Conservation (phyloP, 805 yeast species). For the Candida silvatica region DNA sequence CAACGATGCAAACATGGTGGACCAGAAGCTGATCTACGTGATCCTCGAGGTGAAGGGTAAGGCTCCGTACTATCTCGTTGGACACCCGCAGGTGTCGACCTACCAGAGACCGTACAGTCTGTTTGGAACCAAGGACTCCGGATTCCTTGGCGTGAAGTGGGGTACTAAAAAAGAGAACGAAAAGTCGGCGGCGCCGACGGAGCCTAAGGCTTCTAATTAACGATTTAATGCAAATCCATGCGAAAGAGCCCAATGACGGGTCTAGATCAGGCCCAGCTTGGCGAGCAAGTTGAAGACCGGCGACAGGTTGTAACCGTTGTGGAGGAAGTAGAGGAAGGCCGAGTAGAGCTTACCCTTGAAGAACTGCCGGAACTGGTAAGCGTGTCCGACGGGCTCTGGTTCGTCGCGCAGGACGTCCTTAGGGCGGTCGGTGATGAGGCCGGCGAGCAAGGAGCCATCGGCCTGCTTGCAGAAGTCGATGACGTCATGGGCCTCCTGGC, state of each 20-base stretch:
- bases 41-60: constrained; percentile 71
- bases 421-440: constrained; percentile 18
- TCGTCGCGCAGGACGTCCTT: constrained; percentile 3
- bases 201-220: too few species aligned
- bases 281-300: constrained; percentile 10
- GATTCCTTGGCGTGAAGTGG: constrained; percentile 81
- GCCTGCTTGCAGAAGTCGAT: constrained; percentile 6
- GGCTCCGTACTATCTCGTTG: constrained; percentile 57
- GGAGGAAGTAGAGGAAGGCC: constrained; percentile 11
- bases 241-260: too few species aligned
- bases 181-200: not conserved
- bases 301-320: constrained; percentile 13
- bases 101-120: constrained; percentile 36
- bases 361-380: constrained; percentile 9
- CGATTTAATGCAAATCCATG: too few species aligned
- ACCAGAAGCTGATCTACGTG: constrained; percentile 63
- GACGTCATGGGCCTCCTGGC: constrained; percentile 14
- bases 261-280: constrained; percentile 15
- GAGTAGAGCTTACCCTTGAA: constrained; percentile 10
- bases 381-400: constrained; percentile 1
- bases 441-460: constrained; percentile 9
- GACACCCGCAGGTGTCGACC: constrained; percentile 41
- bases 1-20: constrained; percentile 53
- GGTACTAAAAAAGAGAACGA: constrained; percentile 50
- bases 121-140: constrained; percentile 30